Conservation (phyloP, 2,329 filamentous ascomycete species). For the Diaporthe humulicola region DNA sequence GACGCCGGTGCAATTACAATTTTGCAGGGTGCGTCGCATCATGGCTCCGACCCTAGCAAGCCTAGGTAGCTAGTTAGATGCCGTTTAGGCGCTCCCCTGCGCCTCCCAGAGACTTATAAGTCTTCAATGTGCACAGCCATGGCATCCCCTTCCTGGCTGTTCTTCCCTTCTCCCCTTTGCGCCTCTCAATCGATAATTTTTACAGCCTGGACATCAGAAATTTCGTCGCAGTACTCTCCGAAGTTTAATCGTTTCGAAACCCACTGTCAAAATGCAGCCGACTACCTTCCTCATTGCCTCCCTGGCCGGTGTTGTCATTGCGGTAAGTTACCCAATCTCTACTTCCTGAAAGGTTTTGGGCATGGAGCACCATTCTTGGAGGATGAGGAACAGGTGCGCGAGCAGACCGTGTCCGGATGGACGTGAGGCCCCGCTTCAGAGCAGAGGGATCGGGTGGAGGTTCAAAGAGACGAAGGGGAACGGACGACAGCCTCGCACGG, state of each 20-base stretch:
- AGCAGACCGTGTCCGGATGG: background rate
- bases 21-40: constrained; percentile 29
- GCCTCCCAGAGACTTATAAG: constrained; percentile 26
- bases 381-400: background rate
- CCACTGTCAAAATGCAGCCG: constrained; percentile 25
- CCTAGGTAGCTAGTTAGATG: constrained; percentile 10
- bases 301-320: constrained; percentile 12
- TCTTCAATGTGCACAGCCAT: background rate
- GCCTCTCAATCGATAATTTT: background rate
- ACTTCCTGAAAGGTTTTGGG: background rate
- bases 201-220: background rate
- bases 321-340: constrained; percentile 7
- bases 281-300: constrained; percentile 27
- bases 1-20: constrained; percentile 20
- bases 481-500: background rate
- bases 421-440: background rate
- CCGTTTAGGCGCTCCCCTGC: constrained; percentile 21
- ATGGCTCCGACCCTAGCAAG: constrained; percentile 5
- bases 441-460: too few relatives aligned
- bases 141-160: background rate
- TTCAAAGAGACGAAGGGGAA: background rate
- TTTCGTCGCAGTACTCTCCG: background rate
- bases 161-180: background rate
- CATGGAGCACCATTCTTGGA: background rate
- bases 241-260: background rate